These are phyloP conservation scores for Lignosus rhinocerotis DNA, from an alignment of 1,284 basidiomycete genomes.

Conservation along the genomic window DNA sequence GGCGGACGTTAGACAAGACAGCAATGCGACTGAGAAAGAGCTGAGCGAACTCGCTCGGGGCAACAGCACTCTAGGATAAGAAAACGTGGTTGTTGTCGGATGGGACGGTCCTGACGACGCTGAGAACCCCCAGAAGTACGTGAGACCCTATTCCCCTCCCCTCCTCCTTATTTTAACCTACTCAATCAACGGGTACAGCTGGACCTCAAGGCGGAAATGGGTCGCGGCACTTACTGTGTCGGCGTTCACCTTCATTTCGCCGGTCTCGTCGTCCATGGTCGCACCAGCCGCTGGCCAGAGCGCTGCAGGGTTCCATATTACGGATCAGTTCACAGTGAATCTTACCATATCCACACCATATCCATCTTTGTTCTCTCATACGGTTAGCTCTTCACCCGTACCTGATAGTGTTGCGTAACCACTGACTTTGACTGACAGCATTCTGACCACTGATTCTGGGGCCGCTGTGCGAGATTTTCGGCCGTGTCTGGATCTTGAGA, in stretches of 20 bases:
- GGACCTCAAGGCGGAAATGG: conserved; percentile 62
- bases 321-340: conserved; percentile 43
- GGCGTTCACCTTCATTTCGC: conserved; percentile 64
- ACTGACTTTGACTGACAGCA: conserved; percentile 26
- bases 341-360: too few relatives aligned
- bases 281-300: conserved; percentile 61
- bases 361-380: conserved; percentile 71
- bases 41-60: too few relatives aligned
- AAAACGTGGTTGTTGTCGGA: conserved; percentile 38
- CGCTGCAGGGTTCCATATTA: conserved; percentile 57
- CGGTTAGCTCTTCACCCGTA: conserved; percentile 36
- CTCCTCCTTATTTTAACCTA: neutral
- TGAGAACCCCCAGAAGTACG: conserved; percentile 65
- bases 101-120: conserved; percentile 65
- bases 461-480: conserved; percentile 54
- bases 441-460: conserved; percentile 53
- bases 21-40: too few relatives aligned
- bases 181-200: conserved; percentile 38
- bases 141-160: neutral
- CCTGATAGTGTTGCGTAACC: neutral
- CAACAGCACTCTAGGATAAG: too few relatives aligned
- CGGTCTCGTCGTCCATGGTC: conserved; percentile 69
- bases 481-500: conserved; percentile 41
- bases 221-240: conserved; percentile 62
- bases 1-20: too few relatives aligned